A percentile compares a stretch with the other conserved stretches of the same genome.
phyloP scores from a whole-genome alignment of 805 yeast genomes.

The Myxozyma melibiosi region DNA sequence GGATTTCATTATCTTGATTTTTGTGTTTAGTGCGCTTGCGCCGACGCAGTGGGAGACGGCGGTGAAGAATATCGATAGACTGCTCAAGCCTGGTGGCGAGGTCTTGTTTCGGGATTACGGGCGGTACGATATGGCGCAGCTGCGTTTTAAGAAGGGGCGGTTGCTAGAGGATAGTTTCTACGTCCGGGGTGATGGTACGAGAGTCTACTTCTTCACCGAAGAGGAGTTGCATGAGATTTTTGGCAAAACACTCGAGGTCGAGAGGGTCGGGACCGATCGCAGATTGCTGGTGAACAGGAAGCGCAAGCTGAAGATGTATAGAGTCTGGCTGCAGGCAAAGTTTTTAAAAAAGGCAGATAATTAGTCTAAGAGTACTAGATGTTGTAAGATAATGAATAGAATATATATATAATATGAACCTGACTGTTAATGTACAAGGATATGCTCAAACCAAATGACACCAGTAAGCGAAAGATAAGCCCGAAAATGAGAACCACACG shows the following conservation, averaged over 20 bases:
- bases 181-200: slow-evolving; percentile 95
- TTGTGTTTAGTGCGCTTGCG: slow-evolving; percentile 87
- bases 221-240: slow-evolving; percentile 83
- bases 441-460: no score
- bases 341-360: slow-evolving; percentile 49
- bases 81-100: slow-evolving; percentile 90
- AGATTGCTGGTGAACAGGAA: slow-evolving; percentile 89
- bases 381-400: neutral
- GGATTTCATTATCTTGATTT: slow-evolving; percentile 92
- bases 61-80: slow-evolving; percentile 63
- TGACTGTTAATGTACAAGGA: no score
- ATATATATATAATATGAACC: neutral
- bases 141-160: slow-evolving; percentile 86
- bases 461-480: no score
- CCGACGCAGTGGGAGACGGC: slow-evolving; percentile 92
- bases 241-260: slow-evolving; percentile 62
- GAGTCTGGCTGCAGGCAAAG: slow-evolving; percentile 96
- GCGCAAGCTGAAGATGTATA: slow-evolving; percentile 89
- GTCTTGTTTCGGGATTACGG: slow-evolving; percentile 93
- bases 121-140: slow-evolving; percentile 92
- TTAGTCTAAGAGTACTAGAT: neutral
- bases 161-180: slow-evolving; percentile 89
- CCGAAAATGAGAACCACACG: no score
- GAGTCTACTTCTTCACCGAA: slow-evolving; percentile 96
- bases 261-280: slow-evolving; percentile 84